These are phyloP conservation scores for Gastrodia elata DNA, from an alignment of 106 monocot genomes.

Conservation along the genomic window DNA sequence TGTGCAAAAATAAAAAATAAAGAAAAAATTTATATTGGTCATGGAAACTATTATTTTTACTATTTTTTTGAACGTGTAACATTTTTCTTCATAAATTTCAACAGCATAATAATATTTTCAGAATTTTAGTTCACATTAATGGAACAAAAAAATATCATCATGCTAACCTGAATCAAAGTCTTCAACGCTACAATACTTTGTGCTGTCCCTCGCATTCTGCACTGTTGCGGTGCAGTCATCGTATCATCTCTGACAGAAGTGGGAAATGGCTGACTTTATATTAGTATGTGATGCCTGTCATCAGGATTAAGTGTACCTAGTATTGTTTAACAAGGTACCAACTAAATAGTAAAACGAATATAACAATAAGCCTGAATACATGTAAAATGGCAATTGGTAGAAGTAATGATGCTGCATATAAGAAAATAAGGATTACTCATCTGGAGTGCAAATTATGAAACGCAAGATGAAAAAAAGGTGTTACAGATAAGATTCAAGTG, in stretches of 20 bases:
- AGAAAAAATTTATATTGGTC: too few relatives aligned
- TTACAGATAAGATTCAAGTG: background rate
- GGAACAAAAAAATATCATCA: background rate
- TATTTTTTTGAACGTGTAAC: too few relatives aligned
- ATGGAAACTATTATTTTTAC: too few relatives aligned
- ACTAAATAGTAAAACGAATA: background rate
- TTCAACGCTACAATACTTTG: background rate
- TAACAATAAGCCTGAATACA: background rate
- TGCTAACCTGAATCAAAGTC: conserved; percentile 3
- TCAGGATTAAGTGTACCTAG: background rate
- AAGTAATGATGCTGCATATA: background rate
- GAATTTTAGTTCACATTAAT: background rate
- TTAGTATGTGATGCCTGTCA: background rate
- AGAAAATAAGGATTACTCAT: background rate
- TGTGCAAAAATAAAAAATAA: too few relatives aligned
- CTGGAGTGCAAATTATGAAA: background rate
- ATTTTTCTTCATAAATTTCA: too few relatives aligned
- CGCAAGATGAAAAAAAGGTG: background rate
- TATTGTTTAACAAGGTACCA: background rate
- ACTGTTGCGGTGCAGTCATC: background rate
- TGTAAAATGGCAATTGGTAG: background rate
- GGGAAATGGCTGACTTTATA: background rate
- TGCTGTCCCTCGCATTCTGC: background rate
- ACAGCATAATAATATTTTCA: background rate
- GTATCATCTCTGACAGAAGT: background rate